Conservation (phyloP, 2,329 filamentous ascomycete genomes). For the Amylocarpus encephaloides region DNA sequence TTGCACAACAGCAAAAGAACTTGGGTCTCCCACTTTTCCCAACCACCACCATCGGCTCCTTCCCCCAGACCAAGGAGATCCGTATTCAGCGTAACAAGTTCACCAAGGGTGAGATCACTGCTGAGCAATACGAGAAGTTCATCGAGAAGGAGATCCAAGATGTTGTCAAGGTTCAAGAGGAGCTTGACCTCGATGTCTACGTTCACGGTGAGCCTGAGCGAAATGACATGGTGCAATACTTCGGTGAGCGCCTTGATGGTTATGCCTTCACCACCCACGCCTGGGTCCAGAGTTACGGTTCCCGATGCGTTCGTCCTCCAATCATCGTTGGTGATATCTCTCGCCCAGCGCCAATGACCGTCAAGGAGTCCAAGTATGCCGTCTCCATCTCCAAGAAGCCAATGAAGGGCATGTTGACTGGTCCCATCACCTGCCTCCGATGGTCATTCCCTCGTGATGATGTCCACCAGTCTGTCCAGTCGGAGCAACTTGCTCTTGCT, state of each 20-base stretch:
- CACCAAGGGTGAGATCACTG: conserved; percentile 95
- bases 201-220: conserved; percentile 99
- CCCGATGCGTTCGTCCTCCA: conserved; percentile 93
- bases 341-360: conserved; percentile 93
- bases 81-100: conserved; percentile 95
- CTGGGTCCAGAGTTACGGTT: conserved; percentile 98
- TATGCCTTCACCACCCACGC: conserved; percentile 99
- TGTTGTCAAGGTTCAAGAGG: conserved; percentile 93
- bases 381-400: conserved; percentile 94
- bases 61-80: conserved; percentile 99
- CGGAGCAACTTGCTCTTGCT: conserved; percentile 95
- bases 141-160: conserved; percentile 98
- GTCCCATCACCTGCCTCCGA: conserved; percentile 95
- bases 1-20: conserved; percentile 81
- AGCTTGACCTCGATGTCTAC: conserved; percentile 93
- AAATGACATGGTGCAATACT: conserved; percentile 99
- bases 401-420: conserved; percentile 99
- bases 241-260: conserved; percentile 92
- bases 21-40: conserved; percentile 96
- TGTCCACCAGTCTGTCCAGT: conserved; percentile 97
- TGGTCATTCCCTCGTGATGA: conserved; percentile 99
- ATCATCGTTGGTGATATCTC: conserved; percentile 99
- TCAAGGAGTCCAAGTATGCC: conserved; percentile 99
- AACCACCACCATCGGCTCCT: conserved; percentile 97
- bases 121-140: conserved; percentile 93